Evolutionary conservation across 768 basidiomycete genomes (phyloP), one percentile per base, ranked within the genome.

Genomic region (Tremella mesenterica): DNA sequence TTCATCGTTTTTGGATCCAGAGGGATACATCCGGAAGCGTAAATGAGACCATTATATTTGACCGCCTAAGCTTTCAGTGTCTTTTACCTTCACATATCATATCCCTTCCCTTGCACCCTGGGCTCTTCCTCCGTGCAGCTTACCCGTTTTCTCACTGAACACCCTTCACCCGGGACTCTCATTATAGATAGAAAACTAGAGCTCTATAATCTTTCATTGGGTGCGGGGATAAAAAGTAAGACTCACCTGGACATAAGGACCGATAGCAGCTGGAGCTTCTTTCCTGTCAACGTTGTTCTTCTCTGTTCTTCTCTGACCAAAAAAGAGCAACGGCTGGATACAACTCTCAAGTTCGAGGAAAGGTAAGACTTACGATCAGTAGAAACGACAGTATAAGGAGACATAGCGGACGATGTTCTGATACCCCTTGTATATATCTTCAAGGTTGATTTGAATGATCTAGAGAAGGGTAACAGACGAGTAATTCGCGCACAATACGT

Each of bases 21-120:
- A 1, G 88, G 85, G 65, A 97, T 85, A 70, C 84, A 86, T 44
- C 93, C 93, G 1, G 89, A 92, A 41, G 83, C 79, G 76, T 93
- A 99, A 60, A 96, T 81, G 54, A 90, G 54, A 62, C 86, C 82
- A 47, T 86, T 86, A 48, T 80, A 79, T 67, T 85, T 86, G 75
- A 92, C 81, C 3, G 83, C 92, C 76, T 93, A 86, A 1, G n/a
- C 20, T 20, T 25, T 58, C 46, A 58, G 47, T 56, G 27, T 13
- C 21, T 26, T 18, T 3, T 16, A 16, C 26, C 12, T 14, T 23
- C 13, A n/a, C 14, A 13, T 14, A 5, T 10, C 14, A n/a, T 13
- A 10, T 3, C 7, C 34, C 23, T 21, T 8, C 21, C n/a, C n/a
- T n/a, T n/a, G n/a, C n/a, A n/a, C n/a, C n/a, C n/a, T n/a, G n/a